A percentile compares a stretch with the other conserved stretches of the same genome.
phyloP scores from a whole-genome alignment of 306 rosid species.

The Acacia melanoxylon region DNA sequence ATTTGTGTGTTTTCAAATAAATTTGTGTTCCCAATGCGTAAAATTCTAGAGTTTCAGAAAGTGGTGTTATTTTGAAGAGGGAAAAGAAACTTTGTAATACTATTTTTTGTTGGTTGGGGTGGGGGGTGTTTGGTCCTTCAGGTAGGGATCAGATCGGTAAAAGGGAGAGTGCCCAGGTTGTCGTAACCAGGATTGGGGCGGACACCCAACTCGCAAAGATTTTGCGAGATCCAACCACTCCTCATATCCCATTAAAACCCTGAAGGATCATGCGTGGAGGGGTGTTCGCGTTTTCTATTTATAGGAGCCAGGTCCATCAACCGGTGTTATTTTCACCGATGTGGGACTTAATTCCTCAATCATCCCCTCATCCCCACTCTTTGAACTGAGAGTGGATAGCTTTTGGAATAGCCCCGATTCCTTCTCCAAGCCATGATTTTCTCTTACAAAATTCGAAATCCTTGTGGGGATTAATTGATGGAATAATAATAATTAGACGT shows the following conservation, averaged over 20 bases:
- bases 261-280: conserved; percentile 7
- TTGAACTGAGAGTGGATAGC: not conserved
- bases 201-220: conserved; percentile 58
- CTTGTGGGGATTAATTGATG: not conserved
- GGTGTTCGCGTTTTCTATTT: fast-evolving
- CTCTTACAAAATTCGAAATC: not conserved
- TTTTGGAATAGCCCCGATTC: not conserved
- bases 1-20: no score
- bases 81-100: no score
- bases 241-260: conserved; percentile 81
- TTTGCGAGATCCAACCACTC: conserved; percentile 57
- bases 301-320: not conserved
- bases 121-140: not conserved
- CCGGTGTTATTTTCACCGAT: not conserved
- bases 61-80: no score
- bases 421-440: not conserved
- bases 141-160: conserved; percentile 68
- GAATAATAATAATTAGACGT: not conserved
- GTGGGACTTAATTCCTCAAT: conserved; percentile 42
- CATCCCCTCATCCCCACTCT: not conserved
- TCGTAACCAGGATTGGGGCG: conserved; percentile 87
- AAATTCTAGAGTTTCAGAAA: no score
- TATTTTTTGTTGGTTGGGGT: no score
- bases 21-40: no score
- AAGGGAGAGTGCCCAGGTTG: conserved; percentile 50